Base-by-base conservation (phyloP, 371 early-diverging fungal genomes). In the Mortierella sp. region DNA sequence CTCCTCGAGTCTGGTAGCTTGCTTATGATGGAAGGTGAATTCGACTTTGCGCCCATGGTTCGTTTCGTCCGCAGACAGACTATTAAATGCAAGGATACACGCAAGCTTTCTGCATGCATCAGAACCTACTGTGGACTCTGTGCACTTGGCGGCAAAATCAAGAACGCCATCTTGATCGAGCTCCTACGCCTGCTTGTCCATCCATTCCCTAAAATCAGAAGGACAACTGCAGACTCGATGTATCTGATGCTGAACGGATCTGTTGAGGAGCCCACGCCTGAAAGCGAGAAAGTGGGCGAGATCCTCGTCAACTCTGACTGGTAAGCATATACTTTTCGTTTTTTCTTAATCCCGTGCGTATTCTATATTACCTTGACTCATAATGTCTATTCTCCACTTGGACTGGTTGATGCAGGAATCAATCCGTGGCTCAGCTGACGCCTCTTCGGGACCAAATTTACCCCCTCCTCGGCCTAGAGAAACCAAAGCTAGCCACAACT, bases 1-100 rank as follows among this genome's bases (percentile, higher is more conserved):
- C 76, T 94, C 19, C 86, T 93, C 50, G 89, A 91, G 63, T 85
- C 85, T 52, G 90, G 88, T 22, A 85, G 84, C 7, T 61, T 91
- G 53, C 57, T 81, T 33, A 78, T 83, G 62, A 70, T 88, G 28
- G 67, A 72, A 10, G 77, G 86, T 45, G 84, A 87, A 38, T 81
- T 60, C 33, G 82, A 81, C 61, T 81, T 81, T 47, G 66, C 76
- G 15, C 82, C 82, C 0, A 74, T 77, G 82, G 82, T 81, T 11
- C 67, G 63, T 10, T 83, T 77, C 52, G 79, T 75, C 21, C 72
- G 70, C 10, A 66, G 78, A 16, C 83, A 77, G 64, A 83, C 75
- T 4, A 4, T 74, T 55, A 74, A 62, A 45, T 75, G 79, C 67
- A 77, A 76, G 63, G 79, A 79, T 33, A 66, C 63, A 6, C 73